phyloP scores from a whole-genome alignment of 768 basidiomycete species.

The Macrolepiota albuminosa region DNA sequence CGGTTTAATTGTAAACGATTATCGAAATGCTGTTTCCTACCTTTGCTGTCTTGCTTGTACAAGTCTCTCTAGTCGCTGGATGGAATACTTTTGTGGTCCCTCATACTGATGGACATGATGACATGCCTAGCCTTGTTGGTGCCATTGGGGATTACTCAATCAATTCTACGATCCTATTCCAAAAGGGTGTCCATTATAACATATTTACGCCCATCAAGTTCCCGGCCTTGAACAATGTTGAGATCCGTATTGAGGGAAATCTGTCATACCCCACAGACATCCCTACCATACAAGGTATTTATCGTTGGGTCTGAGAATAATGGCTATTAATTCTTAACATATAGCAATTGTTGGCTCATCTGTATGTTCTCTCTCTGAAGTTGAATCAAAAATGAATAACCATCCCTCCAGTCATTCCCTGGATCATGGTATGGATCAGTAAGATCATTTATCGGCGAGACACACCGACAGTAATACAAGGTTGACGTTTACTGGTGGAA shows the following conservation, averaged over 20 bases:
- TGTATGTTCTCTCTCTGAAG: constrained; percentile 24
- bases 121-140: constrained; percentile 43
- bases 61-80: constrained; percentile 22
- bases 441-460: not conserved
- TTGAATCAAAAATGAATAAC: not conserved
- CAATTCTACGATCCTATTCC: constrained; percentile 52
- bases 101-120: constrained; percentile 43
- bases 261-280: constrained; percentile 51
- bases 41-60: constrained; percentile 17
- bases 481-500: constrained; percentile 52
- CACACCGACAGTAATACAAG: constrained; percentile 21
- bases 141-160: constrained; percentile 35
- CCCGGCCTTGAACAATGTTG: constrained; percentile 49
- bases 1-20: not conserved
- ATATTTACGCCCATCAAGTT: constrained; percentile 58
- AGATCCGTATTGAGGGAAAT: constrained; percentile 53
- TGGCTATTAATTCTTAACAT: not conserved
- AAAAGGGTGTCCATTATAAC: constrained; percentile 54
- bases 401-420: constrained; percentile 31
- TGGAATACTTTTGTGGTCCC: constrained; percentile 51
- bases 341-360: constrained; percentile 40
- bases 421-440: constrained; percentile 35
- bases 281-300: constrained; percentile 42
- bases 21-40: constrained; percentile 7
- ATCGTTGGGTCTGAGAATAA: not conserved